These are phyloP conservation scores for Clitopilus passeckerianus DNA, from an alignment of 768 basidiomycete genomes.

Conservation along the genomic window DNA sequence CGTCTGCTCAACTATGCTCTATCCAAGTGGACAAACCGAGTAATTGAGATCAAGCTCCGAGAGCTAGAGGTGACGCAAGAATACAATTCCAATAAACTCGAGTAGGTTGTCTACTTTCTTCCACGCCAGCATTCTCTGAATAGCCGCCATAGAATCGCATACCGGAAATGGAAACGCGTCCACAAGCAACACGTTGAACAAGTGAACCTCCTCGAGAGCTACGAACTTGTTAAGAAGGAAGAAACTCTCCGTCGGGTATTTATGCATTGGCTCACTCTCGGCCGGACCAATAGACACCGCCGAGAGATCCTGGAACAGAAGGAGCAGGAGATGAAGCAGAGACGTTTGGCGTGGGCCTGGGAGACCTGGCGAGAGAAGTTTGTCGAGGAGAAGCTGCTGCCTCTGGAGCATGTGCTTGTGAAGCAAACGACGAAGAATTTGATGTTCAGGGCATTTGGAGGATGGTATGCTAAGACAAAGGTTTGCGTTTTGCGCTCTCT, in stretches of 20 bases:
- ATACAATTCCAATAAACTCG: slow-evolving; percentile 23
- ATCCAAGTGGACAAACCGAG: slow-evolving; percentile 63
- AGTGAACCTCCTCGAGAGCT: slow-evolving; percentile 78
- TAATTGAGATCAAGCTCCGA: slow-evolving; percentile 68
- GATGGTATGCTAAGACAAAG: slow-evolving; percentile 74
- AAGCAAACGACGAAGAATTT: slow-evolving; percentile 55
- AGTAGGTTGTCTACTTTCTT: slow-evolving; percentile 16
- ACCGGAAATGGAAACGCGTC: slow-evolving; percentile 64
- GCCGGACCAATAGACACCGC: slow-evolving; percentile 58
- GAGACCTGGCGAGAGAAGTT: slow-evolving; percentile 78
- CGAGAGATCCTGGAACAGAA: slow-evolving; percentile 53
- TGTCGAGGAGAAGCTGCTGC: slow-evolving; percentile 57
- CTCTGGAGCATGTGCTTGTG: slow-evolving; percentile 57
- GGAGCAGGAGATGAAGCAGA: slow-evolving; percentile 57
- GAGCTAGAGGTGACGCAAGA: slow-evolving; percentile 61
- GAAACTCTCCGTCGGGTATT: slow-evolving; percentile 66
- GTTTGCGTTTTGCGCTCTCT: slow-evolving; percentile 30
- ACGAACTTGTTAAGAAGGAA: slow-evolving; percentile 75
- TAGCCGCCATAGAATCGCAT: slow-evolving; percentile 39
- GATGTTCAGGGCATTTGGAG: slow-evolving; percentile 61
- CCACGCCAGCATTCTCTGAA: not conserved
- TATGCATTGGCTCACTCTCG: slow-evolving; percentile 60
- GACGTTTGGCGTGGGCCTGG: slow-evolving; percentile 54
- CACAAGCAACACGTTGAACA: slow-evolving; percentile 65
- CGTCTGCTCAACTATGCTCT: slow-evolving; percentile 45